Percentiles rank a stretch among this genome's conserved stretches.
These are phyloP conservation scores for Ophiostoma ulmi DNA, from an alignment of 2,329 filamentous ascomycete species.

Conservation along the genomic window DNA sequence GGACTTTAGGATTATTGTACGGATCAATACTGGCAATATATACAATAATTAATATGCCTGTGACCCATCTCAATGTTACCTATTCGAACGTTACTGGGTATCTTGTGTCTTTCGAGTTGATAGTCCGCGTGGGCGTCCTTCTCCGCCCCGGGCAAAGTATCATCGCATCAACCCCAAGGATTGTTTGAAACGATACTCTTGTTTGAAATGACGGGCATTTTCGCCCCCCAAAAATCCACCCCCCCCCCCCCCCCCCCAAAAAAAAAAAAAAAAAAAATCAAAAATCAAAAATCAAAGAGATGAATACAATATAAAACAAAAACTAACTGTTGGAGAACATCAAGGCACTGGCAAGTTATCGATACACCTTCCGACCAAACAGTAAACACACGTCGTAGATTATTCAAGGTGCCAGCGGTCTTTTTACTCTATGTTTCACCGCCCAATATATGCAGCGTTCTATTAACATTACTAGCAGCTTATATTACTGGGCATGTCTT, in stretches of 20 bases:
- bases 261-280: no score
- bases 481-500: not conserved
- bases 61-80: not conserved
- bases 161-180: slow-evolving; percentile 4
- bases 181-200: not conserved
- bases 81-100: not conserved
- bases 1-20: not conserved
- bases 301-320: not conserved
- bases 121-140: slow-evolving; percentile 9
- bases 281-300: not conserved
- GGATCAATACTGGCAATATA: not conserved
- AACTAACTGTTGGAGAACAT: not conserved
- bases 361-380: not conserved
- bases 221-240: no score
- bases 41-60: not conserved
- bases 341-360: not conserved
- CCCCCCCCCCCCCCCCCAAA: no score
- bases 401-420: not conserved
- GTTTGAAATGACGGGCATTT: not conserved
- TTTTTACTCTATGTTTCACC: not conserved
- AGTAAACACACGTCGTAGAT: not conserved
- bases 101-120: slow-evolving; percentile 1
- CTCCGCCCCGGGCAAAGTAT: slow-evolving; percentile 3
- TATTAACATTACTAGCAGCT: not conserved
- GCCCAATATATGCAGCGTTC: not conserved